phyloP scores from a whole-genome alignment of 164 flowering plant genomes.

The Dillenia suffruticosa region DNA sequence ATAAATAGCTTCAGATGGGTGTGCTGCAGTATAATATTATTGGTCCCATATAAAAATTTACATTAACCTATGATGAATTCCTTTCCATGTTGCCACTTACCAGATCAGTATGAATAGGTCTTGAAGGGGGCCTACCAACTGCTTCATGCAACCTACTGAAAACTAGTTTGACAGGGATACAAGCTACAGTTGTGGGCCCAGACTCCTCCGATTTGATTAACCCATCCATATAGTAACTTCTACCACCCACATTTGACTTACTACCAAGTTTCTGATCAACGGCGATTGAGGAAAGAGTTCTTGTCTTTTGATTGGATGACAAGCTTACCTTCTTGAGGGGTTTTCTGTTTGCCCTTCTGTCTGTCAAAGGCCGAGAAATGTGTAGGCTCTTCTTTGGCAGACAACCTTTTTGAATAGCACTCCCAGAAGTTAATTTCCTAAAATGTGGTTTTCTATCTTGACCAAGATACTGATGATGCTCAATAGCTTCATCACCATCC shows the following conservation, averaged over 20 bases:
- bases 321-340: constrained; percentile 44
- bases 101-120: constrained; percentile 25
- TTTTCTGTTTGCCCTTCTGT: constrained; percentile 41
- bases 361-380: constrained; percentile 22
- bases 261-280: constrained; percentile 33
- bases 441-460: constrained; percentile 25
- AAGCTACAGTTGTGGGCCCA: constrained; percentile 57
- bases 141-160: constrained; percentile 90
- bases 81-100: constrained; percentile 27
- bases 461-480: constrained; percentile 25
- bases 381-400: constrained; percentile 19
- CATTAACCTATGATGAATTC: constrained; percentile 24
- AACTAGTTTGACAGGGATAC: constrained; percentile 86
- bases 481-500: constrained; percentile 36
- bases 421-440: constrained; percentile 25
- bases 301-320: constrained; percentile 62
- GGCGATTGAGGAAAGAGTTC: constrained; percentile 77
- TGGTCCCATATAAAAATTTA: constrained; percentile 25
- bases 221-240: constrained; percentile 28
- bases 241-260: constrained; percentile 13
- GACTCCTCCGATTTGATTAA: constrained; percentile 40
- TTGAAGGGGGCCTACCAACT: constrained; percentile 62
- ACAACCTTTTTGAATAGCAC: constrained; percentile 22
- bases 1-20: no score
- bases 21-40: constrained; percentile 10